phyloP scores from a whole-genome alignment of 768 basidiomycete species.

The Lactifluus rugatus region DNA sequence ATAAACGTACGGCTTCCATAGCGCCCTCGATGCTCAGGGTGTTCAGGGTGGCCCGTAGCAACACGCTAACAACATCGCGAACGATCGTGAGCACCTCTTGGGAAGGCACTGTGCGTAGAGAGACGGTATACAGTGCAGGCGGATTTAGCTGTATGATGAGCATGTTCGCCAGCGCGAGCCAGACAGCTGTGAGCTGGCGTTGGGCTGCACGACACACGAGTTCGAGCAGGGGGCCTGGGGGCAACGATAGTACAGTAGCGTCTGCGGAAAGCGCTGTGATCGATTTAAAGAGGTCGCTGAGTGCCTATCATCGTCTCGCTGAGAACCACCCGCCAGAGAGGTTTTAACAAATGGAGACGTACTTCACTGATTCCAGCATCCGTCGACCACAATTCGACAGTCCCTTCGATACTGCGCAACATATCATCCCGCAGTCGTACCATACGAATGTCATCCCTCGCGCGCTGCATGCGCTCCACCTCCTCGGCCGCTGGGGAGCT shows the following conservation, averaged over 20 bases:
- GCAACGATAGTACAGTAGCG: slow-evolving; percentile 68
- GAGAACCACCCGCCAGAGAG: neutral
- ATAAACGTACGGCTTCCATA: slow-evolving; percentile 55
- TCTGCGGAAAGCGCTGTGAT: slow-evolving; percentile 76
- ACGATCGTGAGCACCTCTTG: slow-evolving; percentile 51
- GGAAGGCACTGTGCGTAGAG: slow-evolving; percentile 43
- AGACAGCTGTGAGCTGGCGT: slow-evolving; percentile 66
- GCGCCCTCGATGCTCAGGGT: slow-evolving; percentile 46
- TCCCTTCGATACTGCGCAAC: slow-evolving; percentile 45
- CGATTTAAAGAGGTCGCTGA: slow-evolving; percentile 78
- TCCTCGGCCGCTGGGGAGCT: slow-evolving; percentile 45
- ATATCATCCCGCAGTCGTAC: slow-evolving; percentile 57
- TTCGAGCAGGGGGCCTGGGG: slow-evolving; percentile 73
- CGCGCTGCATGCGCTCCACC: slow-evolving; percentile 44
- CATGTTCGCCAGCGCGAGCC: slow-evolving; percentile 77
- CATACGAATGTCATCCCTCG: slow-evolving; percentile 55
- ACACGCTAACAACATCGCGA: slow-evolving; percentile 40
- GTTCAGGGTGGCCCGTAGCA: slow-evolving; percentile 50
- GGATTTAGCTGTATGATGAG: slow-evolving; percentile 78
- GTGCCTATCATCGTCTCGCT: slow-evolving; percentile 36
- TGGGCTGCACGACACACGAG: slow-evolving; percentile 65
- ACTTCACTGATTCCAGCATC: slow-evolving; percentile 75
- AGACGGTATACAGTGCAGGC: slow-evolving; percentile 38
- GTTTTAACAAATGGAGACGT: slow-evolving; percentile 25
- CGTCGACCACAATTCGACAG: slow-evolving; percentile 67